Base-by-base conservation (phyloP, 2,329 filamentous ascomycete genomes). In the Neonectria hederae region DNA sequence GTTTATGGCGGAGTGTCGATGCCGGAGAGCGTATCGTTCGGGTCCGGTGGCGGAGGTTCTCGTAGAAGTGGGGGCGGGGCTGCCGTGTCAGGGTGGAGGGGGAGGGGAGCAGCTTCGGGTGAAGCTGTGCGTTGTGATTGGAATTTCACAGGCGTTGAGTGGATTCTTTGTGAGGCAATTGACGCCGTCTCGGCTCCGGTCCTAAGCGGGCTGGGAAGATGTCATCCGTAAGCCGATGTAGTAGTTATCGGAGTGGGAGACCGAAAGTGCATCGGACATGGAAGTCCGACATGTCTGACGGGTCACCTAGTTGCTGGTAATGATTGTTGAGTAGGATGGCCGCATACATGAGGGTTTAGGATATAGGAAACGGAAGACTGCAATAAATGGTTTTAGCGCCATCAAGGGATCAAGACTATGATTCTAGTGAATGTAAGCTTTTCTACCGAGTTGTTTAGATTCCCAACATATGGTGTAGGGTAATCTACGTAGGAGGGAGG, bases 61-160 rank as follows among this genome's bases (percentile, higher is more conserved):
- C 10, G 22, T 42, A 43, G 58, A 56, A 61, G 62, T 64, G 62
- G 62, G 62, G 62, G 62, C 22, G 53, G 62, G 62, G 62, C 52
- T n/a, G 40, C 53, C 56, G 24, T 21, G 30, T 26, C 54, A 11
- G 46, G 24, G 51, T 38, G 14, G 24, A 45, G 28, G n/a, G 32
- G 32, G 4, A 35, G 45, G n/a, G 45, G n/a, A n/a, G 19, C 38
- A 28, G 48, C 14, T 30, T 11, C 28, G 35, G 49, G 43, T 24
- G 48, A 30, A 22, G 38, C 30, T 38, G 24, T 17, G 17, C n/a
- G 48, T 17, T 38, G 35, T 40, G 45, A 64, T 61, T 51, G 52
- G 30, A 43, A 48, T 53, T 45, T 13, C 26, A 13, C 28, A 19
- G 42, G 28, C 24, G 13, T 30, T 32, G 52, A 14, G 62, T 64